Evolutionary conservation across 2,329 filamentous ascomycete species (phyloP).

Genomic region (Calonectria naviculata): DNA sequence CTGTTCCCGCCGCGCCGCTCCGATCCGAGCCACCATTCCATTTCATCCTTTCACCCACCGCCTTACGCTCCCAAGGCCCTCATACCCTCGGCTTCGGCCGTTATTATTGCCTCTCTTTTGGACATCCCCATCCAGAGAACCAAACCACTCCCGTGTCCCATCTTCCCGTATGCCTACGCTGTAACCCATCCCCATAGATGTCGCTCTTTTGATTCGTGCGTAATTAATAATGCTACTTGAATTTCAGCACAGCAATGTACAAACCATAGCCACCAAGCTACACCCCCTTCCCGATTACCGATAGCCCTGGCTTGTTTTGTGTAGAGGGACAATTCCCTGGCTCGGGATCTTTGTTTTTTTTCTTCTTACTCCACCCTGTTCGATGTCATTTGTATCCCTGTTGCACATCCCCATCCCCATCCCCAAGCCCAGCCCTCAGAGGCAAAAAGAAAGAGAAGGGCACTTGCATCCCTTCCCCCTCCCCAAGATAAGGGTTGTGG

Average conservation of each 20-base stretch:
- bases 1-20: constrained; percentile 7
- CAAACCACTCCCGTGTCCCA: not conserved
- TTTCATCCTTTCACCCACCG: not conserved
- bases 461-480: not conserved
- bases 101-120: not conserved
- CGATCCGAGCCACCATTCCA: not conserved
- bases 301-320: not conserved
- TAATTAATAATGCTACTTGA: not conserved
- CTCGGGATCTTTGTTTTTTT: not conserved
- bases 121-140: not conserved
- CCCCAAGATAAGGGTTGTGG: not conserved
- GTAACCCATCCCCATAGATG: not conserved
- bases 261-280: not conserved
- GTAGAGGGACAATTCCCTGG: not conserved
- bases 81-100: not conserved
- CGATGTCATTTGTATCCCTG: not conserved
- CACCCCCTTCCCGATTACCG: not conserved
- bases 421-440: not conserved
- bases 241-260: not conserved
- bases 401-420: constrained; percentile 2
- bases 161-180: not conserved
- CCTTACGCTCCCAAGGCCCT: not conserved
- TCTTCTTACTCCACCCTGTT: not conserved
- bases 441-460: not conserved
- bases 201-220: not conserved